These are phyloP conservation scores for Trifolium repens DNA, from an alignment of 306 rosid genomes.

Conservation along the genomic window DNA sequence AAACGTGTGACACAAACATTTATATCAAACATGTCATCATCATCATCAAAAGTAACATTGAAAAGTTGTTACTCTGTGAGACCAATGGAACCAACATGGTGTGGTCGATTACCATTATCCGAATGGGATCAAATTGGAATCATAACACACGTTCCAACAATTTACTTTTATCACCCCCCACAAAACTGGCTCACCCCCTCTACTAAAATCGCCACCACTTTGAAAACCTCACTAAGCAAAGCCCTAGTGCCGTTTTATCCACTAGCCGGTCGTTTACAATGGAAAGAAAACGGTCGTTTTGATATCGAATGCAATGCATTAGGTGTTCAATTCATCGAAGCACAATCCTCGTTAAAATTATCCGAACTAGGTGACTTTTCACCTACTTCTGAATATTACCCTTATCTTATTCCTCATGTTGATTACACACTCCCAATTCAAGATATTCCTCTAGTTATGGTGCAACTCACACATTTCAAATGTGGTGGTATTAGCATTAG, in stretches of 20 bases:
- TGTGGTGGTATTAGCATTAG: conserved; percentile 61
- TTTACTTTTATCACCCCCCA: conserved; percentile 54
- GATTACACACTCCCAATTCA: conserved; percentile 57
- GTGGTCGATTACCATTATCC: conserved; percentile 45
- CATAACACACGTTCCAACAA: conserved; percentile 54
- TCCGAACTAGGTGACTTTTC: conserved; percentile 51
- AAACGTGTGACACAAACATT: background rate
- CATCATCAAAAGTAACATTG: conserved; percentile 36
- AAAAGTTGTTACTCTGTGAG: conserved; percentile 42
- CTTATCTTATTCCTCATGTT: conserved; percentile 37
- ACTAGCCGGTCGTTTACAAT: conserved; percentile 60
- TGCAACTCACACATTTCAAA: conserved; percentile 58
- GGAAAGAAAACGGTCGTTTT: conserved; percentile 54
- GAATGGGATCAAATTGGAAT: conserved; percentile 65
- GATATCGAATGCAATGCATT: conserved; percentile 59
- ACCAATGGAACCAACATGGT: conserved; percentile 53
- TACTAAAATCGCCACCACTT: conserved; percentile 39
- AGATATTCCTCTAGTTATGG: conserved; percentile 51
- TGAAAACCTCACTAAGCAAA: conserved; percentile 51
- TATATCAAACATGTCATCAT: conserved; percentile 34
- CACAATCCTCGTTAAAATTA: conserved; percentile 45
- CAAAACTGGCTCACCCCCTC: conserved; percentile 9
- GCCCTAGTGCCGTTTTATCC: conserved; percentile 69
- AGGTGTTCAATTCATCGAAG: conserved; percentile 58
- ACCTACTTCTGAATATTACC: conserved; percentile 27